Evolutionary conservation across 2,329 filamentous ascomycete species (phyloP), one percentile per base, ranked within the genome.

Genomic region (Fusarium mangiferae): DNA sequence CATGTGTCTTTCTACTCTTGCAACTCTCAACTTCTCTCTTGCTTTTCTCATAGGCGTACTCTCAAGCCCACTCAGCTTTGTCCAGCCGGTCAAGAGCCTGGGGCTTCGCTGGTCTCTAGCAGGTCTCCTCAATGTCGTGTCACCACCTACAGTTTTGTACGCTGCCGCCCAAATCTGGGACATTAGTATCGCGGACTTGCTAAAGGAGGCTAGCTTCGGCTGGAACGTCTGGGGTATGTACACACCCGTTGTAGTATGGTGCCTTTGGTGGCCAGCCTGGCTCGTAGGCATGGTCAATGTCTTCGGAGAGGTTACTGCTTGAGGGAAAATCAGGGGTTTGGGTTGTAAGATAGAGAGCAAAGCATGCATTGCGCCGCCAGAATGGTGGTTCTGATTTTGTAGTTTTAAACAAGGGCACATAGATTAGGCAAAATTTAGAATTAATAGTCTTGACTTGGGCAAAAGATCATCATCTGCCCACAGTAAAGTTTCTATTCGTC

Each of bases 221-320:
- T 98, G 95, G 95, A 89, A 94, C 78, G 91, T 98, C 18, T 95
- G 92, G 90, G 94, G 94, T 4, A 90, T 96, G 88, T 97, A 95
- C 85, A 97, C 95, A 4, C 92, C 94, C 68, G 90, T 98, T 24
- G 90, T 97, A 17, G 88, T 98, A n/a, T 98, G 95, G 94, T 93
- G 94, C 80, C 91, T 98, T 48, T 98, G 95, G 95, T 96, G 94
- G 93, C 95, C 95, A 2, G 94, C 94, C 13, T 98, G 95, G 95
- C 82, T 96, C 42, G 88, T 91, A 12, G 93, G 88, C 5, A 84
- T 86, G 66, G 81, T 91, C 11, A 84, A 89, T 30, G 85, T 91
- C 49, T 82, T 90, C 62, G 87, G 87, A 10, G 73, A 70, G 46
- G 68, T 73, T 55, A 70, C 75, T 22, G 62, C 56, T 35, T 79